Evolutionary conservation across 179 eudicot genomes (phyloP), one percentile per base, ranked within the genome.

Genomic region (Beta lomatogona): DNA sequence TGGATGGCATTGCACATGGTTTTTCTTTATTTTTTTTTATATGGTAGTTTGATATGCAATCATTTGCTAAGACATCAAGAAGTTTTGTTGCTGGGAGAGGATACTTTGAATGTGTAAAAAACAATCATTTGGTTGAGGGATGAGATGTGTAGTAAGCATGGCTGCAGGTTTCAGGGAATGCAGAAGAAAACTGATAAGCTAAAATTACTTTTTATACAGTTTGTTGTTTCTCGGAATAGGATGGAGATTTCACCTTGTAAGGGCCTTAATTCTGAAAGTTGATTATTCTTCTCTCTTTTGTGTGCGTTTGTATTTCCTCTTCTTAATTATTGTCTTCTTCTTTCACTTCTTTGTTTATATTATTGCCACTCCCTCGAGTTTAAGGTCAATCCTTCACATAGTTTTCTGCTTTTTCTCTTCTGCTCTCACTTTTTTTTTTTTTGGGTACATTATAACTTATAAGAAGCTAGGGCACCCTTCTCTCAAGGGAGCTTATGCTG

Each of bases 241-340:
- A 64, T 21, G 9, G 59, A 13, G 63, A 4, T 46, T 80, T 50
- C 55, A 25, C 4, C 36, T 46, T 28, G 73, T 21, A 73, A 50
- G 15, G 63, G 77, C 9, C 71, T 18, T 36, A 19, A 6, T 36
- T 36, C 18, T 18, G 48, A 46, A 36, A 52, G 78, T 80, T 53
- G 72, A 75, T 66, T 25, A 57, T 45, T 46, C 31, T 64, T 73
- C 61, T 54, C 63, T 58, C 15, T 45, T 69, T 69, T 69, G 25
- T 45, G 54, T 69, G 28, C 19, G 31, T 28, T 19, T 61, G 57
- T 21, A n/a, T 58, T 41, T 71, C 13, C n/a, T 60, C 58, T 11
- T 50, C 63, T 41, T 71, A 18, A 12, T 59, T 79, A 6, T 22
- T 25, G 1, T 52, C 31, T 61, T 25, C 18, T 6, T 14, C 11